Evolutionary conservation across 441 rosid genomes (phyloP), one percentile per base, ranked within the genome.

Genomic region (Adansonia gregorii): DNA sequence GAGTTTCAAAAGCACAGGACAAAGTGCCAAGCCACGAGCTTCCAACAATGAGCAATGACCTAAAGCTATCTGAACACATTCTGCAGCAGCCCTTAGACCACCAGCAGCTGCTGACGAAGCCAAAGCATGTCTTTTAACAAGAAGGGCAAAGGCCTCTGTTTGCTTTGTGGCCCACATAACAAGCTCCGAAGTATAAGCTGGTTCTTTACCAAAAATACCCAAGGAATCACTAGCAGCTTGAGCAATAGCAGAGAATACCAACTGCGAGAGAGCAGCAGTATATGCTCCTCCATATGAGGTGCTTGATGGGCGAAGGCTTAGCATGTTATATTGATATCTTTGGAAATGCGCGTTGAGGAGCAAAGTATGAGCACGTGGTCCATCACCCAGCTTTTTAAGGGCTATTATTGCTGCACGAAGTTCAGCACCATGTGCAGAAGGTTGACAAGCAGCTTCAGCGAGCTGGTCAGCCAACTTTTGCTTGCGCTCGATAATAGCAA

Each of bases 81-180:
- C 99, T 64, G 98, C 98, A 46, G 99, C 99, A 77, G 99, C 97
- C 88, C 99, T 87, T 80, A 96, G 88, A 73, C 99, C 99, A 55
- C 98, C 99, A 49, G 98, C 99, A 84, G 99, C 98, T 67, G 98
- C 98, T 67, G 99, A 89, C 67, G 99, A 96, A 67, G 98, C 89
- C 80, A 96, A 85, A 72, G 99, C 99, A 74, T 96, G 98, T 78
- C 99, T 87, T 84, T 96, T 90, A 70, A 95, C 97, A 84, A 94
- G 99, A 81, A 83, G 87, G 67, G 97, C 92, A 84, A 94, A 94
- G 17, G 92, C 86, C 87, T 95, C 97, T 0, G 92, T 91, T 84
- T 93, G 98, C 84, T 90, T 91, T 27, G 95, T 90, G 60, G 99
- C 97, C 99, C 99, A 95, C 88, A 95, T 89, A 73, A 95, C 98